A percentile compares a stretch with the other conserved stretches of the same genome.
phyloP scores from a whole-genome alignment of 2,329 filamentous ascomycete species.

The Hortaea sp. region DNA sequence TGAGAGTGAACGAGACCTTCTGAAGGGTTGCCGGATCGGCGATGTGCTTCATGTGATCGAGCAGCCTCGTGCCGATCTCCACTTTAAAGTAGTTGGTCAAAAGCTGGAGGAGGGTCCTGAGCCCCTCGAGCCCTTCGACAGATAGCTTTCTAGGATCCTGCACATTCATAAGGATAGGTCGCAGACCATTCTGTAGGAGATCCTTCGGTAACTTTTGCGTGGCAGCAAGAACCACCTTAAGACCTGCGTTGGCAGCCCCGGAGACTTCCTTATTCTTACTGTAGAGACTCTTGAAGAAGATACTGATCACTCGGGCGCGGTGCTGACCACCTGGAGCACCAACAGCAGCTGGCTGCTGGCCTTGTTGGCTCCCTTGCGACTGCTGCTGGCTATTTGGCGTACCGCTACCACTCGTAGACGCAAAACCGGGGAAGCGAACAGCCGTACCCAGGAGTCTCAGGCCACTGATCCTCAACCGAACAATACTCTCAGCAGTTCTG shows the following conservation, averaged over 20 bases:
- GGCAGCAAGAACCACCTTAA: conserved; percentile 78
- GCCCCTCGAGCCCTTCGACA: conserved; percentile 78
- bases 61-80: conserved; percentile 83
- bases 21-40: conserved; percentile 72
- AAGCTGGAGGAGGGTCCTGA: conserved; percentile 79
- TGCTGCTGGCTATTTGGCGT: background rate
- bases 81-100: conserved; percentile 99
- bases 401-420: conserved; percentile 44
- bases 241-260: conserved; percentile 80
- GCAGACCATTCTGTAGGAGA: conserved; percentile 81
- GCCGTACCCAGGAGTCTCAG: conserved; percentile 87
- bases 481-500: conserved; percentile 88
- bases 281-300: conserved; percentile 97
- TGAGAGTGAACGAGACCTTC: conserved; percentile 85
- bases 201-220: conserved; percentile 93
- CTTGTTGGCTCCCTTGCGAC: conserved; percentile 37
- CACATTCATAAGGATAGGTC: conserved; percentile 91
- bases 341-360: background rate
- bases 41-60: conserved; percentile 88
- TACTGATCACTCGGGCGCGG: conserved; percentile 62
- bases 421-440: conserved; percentile 87
- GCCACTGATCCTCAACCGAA: conserved; percentile 84
- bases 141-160: conserved; percentile 87
- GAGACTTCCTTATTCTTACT: conserved; percentile 87
- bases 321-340: conserved; percentile 36